Evolutionary conservation across 1,284 basidiomycete genomes (phyloP).

Genomic region (Irpex sp.): DNA sequence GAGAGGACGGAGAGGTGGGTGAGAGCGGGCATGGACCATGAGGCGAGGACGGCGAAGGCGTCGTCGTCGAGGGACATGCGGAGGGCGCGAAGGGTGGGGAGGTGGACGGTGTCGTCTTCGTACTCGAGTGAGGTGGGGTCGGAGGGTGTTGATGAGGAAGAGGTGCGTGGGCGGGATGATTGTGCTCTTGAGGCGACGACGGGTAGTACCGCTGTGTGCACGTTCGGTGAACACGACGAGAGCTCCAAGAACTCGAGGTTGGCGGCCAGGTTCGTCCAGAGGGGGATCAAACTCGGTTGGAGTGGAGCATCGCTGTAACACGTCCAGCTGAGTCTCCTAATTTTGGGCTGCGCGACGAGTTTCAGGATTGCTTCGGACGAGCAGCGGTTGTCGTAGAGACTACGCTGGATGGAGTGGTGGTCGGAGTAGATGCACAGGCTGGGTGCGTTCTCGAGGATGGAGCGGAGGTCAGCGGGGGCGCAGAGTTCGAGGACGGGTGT

Average conservation of each 20-base stretch:
- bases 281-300: conserved; percentile 51
- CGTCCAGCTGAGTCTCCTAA: conserved; percentile 63
- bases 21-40: conserved; percentile 56
- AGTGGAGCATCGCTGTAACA: conserved; percentile 66
- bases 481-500: conserved; percentile 66
- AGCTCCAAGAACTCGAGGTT: conserved; percentile 58
- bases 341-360: conserved; percentile 51
- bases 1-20: conserved; percentile 61
- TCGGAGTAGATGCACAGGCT: conserved; percentile 59
- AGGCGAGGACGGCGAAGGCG: conserved; percentile 60
- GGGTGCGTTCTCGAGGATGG: conserved; percentile 61
- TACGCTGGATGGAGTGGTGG: conserved; percentile 56
- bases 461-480: conserved; percentile 56
- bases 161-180: background rate
- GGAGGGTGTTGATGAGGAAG: no score
- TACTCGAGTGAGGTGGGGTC: no score
- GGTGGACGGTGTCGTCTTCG: conserved; percentile 25
- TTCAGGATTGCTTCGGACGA: conserved; percentile 53
- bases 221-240: conserved; percentile 35
- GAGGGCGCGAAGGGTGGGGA: conserved; percentile 60
- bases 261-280: conserved; percentile 45
- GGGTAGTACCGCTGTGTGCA: conserved; percentile 14
- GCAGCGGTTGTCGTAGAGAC: conserved; percentile 39
- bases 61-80: conserved; percentile 69
- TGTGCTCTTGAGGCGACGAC: background rate